A percentile compares a stretch with the other conserved stretches of the same genome.
phyloP scores from a whole-genome alignment of 108 stramenopile genomes.

The Nitzschia palea region DNA sequence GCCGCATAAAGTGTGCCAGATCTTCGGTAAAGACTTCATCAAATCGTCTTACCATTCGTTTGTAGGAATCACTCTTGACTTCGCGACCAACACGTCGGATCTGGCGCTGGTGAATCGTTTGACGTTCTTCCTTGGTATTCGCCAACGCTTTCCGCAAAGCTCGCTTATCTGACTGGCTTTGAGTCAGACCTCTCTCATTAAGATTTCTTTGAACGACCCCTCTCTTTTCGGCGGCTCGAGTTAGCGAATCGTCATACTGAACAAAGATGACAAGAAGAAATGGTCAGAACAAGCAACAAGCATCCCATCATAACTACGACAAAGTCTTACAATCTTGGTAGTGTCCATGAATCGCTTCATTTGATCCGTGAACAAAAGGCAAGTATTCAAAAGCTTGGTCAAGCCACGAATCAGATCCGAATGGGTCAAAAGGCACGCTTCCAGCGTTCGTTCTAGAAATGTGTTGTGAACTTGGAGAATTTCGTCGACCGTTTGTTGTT shows the following conservation, averaged over 20 bases:
- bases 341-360: conserved; percentile 81
- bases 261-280: conserved; percentile 2
- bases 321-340: conserved; percentile 58
- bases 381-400: conserved; percentile 81
- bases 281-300: background rate
- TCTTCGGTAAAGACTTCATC: conserved; percentile 75
- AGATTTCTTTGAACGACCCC: conserved; percentile 38
- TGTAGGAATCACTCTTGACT: conserved; percentile 65
- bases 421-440: conserved; percentile 93
- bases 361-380: conserved; percentile 78
- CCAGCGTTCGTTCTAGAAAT: conserved; percentile 84
- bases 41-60: conserved; percentile 74
- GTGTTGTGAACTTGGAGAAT: conserved; percentile 79
- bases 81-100: conserved; percentile 58
- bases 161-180: conserved; percentile 14
- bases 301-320: background rate
- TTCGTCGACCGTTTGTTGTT: conserved; percentile 84
- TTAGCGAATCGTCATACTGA: conserved; percentile 33
- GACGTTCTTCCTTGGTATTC: conserved; percentile 25
- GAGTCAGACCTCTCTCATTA: conserved; percentile 23
- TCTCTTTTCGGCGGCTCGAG: conserved; percentile 38
- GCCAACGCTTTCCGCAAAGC: conserved; percentile 25
- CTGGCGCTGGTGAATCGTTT: conserved; percentile 24
- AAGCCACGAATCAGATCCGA: conserved; percentile 68
- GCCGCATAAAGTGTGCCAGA: conserved; percentile 75